phyloP scores from a whole-genome alignment of 345 rosid genomes.

The Moringa oleifera region DNA sequence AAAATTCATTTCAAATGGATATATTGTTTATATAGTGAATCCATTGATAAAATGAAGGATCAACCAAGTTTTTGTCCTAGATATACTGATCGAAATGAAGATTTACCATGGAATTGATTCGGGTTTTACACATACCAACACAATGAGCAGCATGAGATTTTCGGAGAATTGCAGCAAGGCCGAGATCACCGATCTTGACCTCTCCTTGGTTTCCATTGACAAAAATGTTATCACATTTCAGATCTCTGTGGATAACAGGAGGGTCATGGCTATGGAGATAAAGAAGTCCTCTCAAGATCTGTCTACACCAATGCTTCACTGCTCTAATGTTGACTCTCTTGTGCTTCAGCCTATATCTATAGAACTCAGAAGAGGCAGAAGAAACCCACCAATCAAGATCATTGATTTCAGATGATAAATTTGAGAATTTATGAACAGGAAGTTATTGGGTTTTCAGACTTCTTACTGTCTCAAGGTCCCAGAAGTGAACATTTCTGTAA shows the following conservation, averaged over 20 bases:
- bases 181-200: slow-evolving; percentile 91
- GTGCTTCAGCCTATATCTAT: slow-evolving; percentile 71
- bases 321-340: slow-evolving; percentile 76
- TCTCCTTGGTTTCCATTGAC: slow-evolving; percentile 92
- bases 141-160: slow-evolving; percentile 34
- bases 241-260: slow-evolving; percentile 90
- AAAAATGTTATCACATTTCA: slow-evolving; percentile 89
- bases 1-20: background rate
- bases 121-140: slow-evolving; percentile 7
- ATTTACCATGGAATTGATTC: background rate
- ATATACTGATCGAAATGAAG: background rate
- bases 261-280: slow-evolving; percentile 85
- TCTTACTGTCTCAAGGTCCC: slow-evolving; percentile 89
- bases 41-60: background rate
- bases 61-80: background rate
- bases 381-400: slow-evolving; percentile 4
- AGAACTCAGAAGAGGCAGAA: background rate
- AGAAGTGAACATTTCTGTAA: slow-evolving; percentile 95
- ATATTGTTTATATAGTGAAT: background rate
- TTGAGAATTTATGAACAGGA: background rate
- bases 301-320: slow-evolving; percentile 85
- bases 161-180: slow-evolving; percentile 32
- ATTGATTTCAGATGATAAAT: background rate
- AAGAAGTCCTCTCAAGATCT: slow-evolving; percentile 71
- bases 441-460: background rate